Percentiles rank a stretch among this genome's conserved stretches.
phyloP scores from a whole-genome alignment of 2,329 filamentous ascomycete species.

The Exophiala mesophila region DNA sequence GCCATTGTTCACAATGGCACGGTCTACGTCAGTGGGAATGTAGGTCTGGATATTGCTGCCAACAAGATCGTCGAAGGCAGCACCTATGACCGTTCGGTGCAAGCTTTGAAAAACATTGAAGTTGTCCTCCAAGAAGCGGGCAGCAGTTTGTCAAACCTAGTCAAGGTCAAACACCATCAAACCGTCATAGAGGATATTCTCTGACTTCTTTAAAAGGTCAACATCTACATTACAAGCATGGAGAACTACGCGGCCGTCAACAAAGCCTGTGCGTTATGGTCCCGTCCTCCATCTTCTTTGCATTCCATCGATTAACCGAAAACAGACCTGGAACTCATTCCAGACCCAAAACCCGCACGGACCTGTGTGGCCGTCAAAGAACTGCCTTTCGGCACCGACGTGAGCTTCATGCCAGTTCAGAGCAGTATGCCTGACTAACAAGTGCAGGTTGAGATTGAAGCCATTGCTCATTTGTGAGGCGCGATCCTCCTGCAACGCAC shows the following conservation, averaged over 20 bases:
- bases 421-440: constrained; percentile 2
- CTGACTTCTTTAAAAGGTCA: neutral
- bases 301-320: constrained; percentile 14
- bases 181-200: neutral
- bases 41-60: constrained; percentile 26
- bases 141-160: constrained; percentile 54
- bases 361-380: constrained; percentile 27
- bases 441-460: constrained; percentile 26
- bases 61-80: constrained; percentile 25
- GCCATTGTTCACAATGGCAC: constrained; percentile 28
- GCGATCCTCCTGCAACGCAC: neutral
- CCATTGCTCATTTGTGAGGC: constrained; percentile 26
- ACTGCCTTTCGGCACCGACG: constrained; percentile 26
- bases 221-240: constrained; percentile 63
- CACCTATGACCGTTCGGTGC: constrained; percentile 27
- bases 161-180: constrained; percentile 50
- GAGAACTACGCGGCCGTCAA: constrained; percentile 72
- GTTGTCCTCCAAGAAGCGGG: constrained; percentile 58
- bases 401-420: constrained; percentile 1
- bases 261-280: constrained; percentile 55
- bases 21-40: constrained; percentile 27
- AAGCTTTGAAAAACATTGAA: constrained; percentile 46
- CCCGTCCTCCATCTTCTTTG: constrained; percentile 1
- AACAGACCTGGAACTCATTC: constrained; percentile 22
- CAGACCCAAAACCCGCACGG: constrained; percentile 25